A percentile compares a stretch with the other conserved stretches of the same genome.
Evolutionary conservation across 139 green algal species (phyloP).

Genomic region (Chlorella sp.): DNA sequence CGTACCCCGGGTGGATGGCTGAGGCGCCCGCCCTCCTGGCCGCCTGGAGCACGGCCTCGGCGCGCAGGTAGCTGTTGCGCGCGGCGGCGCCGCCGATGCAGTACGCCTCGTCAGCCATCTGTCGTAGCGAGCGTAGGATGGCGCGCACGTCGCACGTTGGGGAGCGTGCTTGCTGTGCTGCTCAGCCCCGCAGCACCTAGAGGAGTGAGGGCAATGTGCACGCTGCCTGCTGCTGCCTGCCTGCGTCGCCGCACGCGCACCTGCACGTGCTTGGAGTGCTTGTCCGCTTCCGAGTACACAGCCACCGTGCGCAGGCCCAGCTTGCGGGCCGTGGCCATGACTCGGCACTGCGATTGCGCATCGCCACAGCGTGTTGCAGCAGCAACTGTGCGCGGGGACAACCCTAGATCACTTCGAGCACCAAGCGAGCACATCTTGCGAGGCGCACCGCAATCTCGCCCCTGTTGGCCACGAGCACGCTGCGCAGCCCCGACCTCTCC

Average conservation of each 20-base stretch:
- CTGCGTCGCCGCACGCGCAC: not conserved
- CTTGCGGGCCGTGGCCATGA: conserved; percentile 66
- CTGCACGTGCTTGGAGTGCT: not conserved
- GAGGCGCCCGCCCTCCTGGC: not conserved
- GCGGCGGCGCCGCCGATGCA: conserved; percentile 72
- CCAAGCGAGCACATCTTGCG: not conserved
- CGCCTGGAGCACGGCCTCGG: not conserved
- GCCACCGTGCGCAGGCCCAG: conserved; percentile 80
- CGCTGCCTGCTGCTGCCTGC: not conserved
- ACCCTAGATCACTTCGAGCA: not conserved
- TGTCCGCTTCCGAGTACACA: conserved; percentile 74
- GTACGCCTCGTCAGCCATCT: conserved; percentile 64
- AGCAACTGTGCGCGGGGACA: not conserved
- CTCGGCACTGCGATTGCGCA: conserved; percentile 35
- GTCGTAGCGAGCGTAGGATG: not conserved
- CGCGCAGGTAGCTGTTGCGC: conserved; percentile 64
- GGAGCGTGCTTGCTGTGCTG: too few species aligned
- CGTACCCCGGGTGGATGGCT: conserved; percentile 80
- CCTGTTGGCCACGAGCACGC: conserved; percentile 81
- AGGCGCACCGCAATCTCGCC: conserved; percentile 76
- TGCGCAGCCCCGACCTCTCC: conserved; percentile 22
- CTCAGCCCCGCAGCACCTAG: too few species aligned
- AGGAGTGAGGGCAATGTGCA: not conserved
- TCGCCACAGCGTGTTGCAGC: not conserved
- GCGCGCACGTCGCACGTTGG: not conserved